phyloP scores from a whole-genome alignment of 805 yeast species.

The Dipodascus geniculatus region DNA sequence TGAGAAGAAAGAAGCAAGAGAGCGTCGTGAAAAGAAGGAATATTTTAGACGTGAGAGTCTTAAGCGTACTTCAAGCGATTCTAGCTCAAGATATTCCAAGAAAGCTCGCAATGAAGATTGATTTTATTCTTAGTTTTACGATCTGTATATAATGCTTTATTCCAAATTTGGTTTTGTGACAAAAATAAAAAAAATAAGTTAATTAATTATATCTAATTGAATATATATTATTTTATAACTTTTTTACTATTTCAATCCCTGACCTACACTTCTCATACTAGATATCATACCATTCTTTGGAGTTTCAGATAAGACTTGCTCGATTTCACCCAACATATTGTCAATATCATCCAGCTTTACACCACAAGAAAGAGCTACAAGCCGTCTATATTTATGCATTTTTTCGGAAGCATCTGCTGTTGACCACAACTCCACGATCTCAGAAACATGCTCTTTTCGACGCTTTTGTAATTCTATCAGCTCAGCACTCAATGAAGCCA shows the following conservation, averaged over 20 bases:
- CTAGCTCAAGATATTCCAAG: neutral
- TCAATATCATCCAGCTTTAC: constrained; percentile 69
- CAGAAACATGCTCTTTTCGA: constrained; percentile 31
- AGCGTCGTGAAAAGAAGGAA: constrained; percentile 77
- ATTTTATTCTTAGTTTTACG: neutral
- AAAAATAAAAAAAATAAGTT: no score
- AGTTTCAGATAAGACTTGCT: constrained; percentile 27
- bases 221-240: no score
- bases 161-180: no score
- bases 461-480: constrained; percentile 31
- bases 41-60: constrained; percentile 38
- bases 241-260: constrained; percentile 2
- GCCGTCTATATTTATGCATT: constrained; percentile 67
- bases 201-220: no score
- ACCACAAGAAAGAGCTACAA: constrained; percentile 69
- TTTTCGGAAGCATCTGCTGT: constrained; percentile 38
- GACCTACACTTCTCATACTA: neutral
- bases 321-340: constrained; percentile 73
- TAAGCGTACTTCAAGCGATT: neutral
- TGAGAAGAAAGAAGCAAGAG: constrained; percentile 59
- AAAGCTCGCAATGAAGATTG: neutral
- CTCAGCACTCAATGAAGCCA: constrained; percentile 24
- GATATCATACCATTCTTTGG: constrained; percentile 2
- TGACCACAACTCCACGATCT: constrained; percentile 39
- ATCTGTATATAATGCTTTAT: no score